Evolutionary conservation across 164 flowering plant genomes (phyloP), one percentile per base, ranked within the genome.

Genomic region (Vitis rupestris): DNA sequence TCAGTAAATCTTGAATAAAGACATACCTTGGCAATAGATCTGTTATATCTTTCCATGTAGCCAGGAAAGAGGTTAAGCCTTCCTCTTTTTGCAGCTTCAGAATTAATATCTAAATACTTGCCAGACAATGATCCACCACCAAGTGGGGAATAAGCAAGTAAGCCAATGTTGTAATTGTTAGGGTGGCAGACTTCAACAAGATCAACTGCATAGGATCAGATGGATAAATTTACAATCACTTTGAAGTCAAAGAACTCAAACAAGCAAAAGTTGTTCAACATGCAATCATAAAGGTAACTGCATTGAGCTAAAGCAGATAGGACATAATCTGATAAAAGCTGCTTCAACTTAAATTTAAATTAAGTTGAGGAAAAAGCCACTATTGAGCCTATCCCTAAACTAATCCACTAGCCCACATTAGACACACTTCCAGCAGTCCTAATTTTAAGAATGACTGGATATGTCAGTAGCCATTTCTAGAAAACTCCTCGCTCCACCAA

Each of bases 101-200:
- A 88, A 67, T 82, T 66, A 9, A 66, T 59, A 79, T 90, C 96
- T 50, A 94, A 70, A 70, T 94, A 94, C 74, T 94, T 94, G 67
- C 99, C 99, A 10, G 78, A 66, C 66, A 94, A 77, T 27, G 88
- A 12, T 75, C 97, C 99, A 59, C 96, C 94, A 47, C 86, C 99
- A 53, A 94, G 76, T 14, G 99, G 97, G 7, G 99, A 92, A 82
- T 92, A 94, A 63, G 92, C 79, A 47, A 94, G 95, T 70, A 92
- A 81, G 57, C 97, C 96, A 56, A 94, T 78, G 75, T 94, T 94
- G 82, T 86, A 91, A 75, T 92, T 87, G 44, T 92, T 89, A 50
- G 97, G 97, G 62, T 94, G 97, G 79, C 99, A 94, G 61, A 91
- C 97, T 82, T 94, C 97, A 71, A 91, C 93, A 50, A 94, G 92